phyloP scores from a whole-genome alignment of 805 yeast species.

The Candida tallmaniae region DNA sequence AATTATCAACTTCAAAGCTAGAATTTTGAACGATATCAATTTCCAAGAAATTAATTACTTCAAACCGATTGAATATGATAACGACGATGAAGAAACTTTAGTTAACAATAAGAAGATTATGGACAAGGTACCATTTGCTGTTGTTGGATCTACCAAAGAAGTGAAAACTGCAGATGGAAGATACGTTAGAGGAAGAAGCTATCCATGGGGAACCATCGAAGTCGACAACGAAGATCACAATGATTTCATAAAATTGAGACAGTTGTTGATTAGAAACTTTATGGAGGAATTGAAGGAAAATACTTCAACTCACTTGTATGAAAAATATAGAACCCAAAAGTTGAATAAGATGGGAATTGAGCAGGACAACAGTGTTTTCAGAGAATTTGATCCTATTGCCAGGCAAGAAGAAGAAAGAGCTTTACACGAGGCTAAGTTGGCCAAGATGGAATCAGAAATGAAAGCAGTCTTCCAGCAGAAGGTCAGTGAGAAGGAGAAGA shows the following conservation, averaged over 20 bases:
- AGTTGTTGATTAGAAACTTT: constrained; percentile 81
- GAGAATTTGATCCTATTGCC: constrained; percentile 87
- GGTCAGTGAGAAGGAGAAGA: constrained; percentile 94
- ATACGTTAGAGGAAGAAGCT: constrained; percentile 81
- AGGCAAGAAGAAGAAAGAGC: constrained; percentile 93
- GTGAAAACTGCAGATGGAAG: constrained; percentile 72
- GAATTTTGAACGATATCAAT: constrained; percentile 72
- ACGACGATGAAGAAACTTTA: constrained; percentile 81
- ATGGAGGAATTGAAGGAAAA: constrained; percentile 91
- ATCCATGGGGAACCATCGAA: constrained; percentile 97
- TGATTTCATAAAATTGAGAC: constrained; percentile 86
- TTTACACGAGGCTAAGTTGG: constrained; percentile 88
- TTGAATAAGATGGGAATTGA: constrained; percentile 76
- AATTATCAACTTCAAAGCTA: constrained; percentile 65
- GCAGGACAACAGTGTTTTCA: constrained; percentile 91
- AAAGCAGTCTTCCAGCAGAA: constrained; percentile 93
- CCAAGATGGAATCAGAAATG: constrained; percentile 95
- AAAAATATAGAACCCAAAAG: constrained; percentile 83
- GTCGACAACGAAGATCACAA: constrained; percentile 92
- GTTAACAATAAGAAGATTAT: constrained; percentile 62
- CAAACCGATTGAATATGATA: constrained; percentile 70
- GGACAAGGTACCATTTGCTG: constrained; percentile 82
- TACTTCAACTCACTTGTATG: constrained; percentile 74
- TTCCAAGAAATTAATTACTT: constrained; percentile 70
- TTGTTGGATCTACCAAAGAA: constrained; percentile 81